These are phyloP conservation scores for Dictyostelium capitatum DNA, from an alignment of 78 protist species.

Conservation along the genomic window DNA sequence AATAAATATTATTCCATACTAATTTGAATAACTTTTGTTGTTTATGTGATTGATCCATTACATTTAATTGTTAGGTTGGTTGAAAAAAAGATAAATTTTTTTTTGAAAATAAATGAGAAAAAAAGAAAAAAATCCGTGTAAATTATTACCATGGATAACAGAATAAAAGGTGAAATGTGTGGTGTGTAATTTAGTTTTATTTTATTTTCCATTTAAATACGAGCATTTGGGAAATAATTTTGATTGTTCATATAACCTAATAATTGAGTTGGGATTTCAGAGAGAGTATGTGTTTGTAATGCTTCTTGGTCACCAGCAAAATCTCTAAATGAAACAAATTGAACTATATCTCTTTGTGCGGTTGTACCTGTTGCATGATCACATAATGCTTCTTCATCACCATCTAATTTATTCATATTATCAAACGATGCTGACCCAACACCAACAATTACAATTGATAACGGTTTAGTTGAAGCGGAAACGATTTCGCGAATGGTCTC, in stretches of 20 bases:
- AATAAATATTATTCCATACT: too few relatives aligned
- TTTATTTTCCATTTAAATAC: too few relatives aligned
- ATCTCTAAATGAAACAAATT: conserved; percentile 86
- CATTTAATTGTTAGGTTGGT: too few relatives aligned
- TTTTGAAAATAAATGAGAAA: too few relatives aligned
- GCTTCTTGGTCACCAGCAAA: neutral
- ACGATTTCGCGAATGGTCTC: conserved; percentile 50
- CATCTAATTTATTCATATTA: conserved; percentile 90
- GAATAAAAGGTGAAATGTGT: too few relatives aligned
- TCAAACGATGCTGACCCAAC: conserved; percentile 87
- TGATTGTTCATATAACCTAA: neutral
- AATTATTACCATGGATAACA: too few relatives aligned
- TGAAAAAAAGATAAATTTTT: too few relatives aligned
- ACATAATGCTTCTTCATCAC: conserved; percentile 69
- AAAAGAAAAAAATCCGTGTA: too few relatives aligned
- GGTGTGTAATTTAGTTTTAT: too few relatives aligned
- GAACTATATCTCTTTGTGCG: conserved; percentile 86
- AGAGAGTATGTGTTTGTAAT: conserved; percentile 64
- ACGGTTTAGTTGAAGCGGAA: conserved; percentile 43
- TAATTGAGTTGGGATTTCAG: conserved; percentile 82
- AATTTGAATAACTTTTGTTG: too few relatives aligned
- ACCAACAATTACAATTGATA: conserved; percentile 84
- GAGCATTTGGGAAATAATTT: conserved; percentile 15
- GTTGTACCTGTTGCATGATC: neutral
- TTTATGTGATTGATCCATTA: too few relatives aligned